Percentiles rank a stretch among this genome's conserved stretches.
phyloP scores from a whole-genome alignment of 2,329 filamentous ascomycete species.

The Ceratocystiopsis brevicomis region DNA sequence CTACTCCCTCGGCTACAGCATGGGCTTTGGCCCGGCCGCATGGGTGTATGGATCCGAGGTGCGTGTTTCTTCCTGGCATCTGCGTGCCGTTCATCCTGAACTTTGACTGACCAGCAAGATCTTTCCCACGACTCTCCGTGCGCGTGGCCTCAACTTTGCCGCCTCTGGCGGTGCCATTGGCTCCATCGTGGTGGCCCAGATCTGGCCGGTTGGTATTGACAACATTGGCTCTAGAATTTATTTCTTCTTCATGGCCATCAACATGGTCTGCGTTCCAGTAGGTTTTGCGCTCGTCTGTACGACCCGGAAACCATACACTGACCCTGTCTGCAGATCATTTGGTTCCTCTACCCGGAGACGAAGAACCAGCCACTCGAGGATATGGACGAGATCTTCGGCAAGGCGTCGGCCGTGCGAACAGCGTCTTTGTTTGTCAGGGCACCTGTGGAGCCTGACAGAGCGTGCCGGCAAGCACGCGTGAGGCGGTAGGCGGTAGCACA shows the following conservation, averaged over 20 bases:
- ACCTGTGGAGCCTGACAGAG: too few species aligned
- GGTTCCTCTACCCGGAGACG: slow-evolving; percentile 27
- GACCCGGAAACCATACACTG: too few species aligned
- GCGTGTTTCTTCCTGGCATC: slow-evolving; percentile 1
- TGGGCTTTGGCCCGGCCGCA: slow-evolving; percentile 36
- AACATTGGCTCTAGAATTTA: slow-evolving; percentile 32
- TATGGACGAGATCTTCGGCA: slow-evolving; percentile 24
- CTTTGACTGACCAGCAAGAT: slow-evolving; percentile 16
- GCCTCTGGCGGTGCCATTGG: slow-evolving; percentile 36
- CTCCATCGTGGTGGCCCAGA: slow-evolving; percentile 32
- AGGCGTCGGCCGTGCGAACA: background rate
- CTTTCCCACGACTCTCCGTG: slow-evolving; percentile 37
- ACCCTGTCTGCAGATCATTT: slow-evolving; percentile 17
- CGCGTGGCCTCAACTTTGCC: slow-evolving; percentile 34
- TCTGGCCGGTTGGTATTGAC: slow-evolving; percentile 35
- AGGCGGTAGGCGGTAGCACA: too few species aligned
- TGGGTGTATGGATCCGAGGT: slow-evolving; percentile 44
- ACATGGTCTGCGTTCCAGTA: slow-evolving; percentile 27
- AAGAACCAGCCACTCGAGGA: slow-evolving; percentile 29
- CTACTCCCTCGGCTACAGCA: slow-evolving; percentile 37
- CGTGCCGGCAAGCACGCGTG: background rate
- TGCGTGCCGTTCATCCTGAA: too few species aligned
- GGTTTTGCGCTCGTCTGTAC: background rate
- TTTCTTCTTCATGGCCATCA: slow-evolving; percentile 37
- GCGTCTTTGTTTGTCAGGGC: too few species aligned